Evolutionary conservation across 2,329 filamentous ascomycete genomes (phyloP).

Genomic region (Calonectria leucothoes): DNA sequence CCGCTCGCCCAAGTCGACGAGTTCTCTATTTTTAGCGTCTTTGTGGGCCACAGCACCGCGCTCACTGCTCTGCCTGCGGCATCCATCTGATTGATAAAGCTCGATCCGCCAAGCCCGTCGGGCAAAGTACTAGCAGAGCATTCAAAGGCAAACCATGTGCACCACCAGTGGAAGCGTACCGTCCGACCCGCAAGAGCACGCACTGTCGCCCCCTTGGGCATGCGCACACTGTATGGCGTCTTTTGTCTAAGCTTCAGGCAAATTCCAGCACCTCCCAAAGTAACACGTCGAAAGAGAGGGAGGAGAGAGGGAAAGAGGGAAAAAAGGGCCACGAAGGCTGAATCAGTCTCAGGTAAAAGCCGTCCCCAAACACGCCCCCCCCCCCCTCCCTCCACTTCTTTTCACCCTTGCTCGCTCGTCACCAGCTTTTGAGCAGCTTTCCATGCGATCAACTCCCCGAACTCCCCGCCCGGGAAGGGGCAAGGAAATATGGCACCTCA

Average conservation of each 20-base stretch:
- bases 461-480: constrained; percentile 13
- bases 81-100: background rate
- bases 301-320: background rate
- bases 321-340: background rate
- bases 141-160: background rate
- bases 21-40: background rate
- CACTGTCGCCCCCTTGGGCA: background rate
- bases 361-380: background rate
- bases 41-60: background rate
- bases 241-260: background rate
- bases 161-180: background rate
- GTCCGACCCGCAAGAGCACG: background rate
- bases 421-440: background rate
- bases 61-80: too few relatives aligned
- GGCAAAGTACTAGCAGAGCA: background rate
- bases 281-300: background rate
- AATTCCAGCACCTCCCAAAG: background rate
- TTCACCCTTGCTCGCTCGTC: background rate
- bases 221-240: background rate
- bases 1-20: background rate
- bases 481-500: background rate
- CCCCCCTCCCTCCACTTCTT: background rate
- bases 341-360: background rate
- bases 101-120: background rate
- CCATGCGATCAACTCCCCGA: constrained; percentile 18